Evolutionary conservation across 208 protist genomes (phyloP), one percentile per base, ranked within the genome.

Genomic region (Leishmania guyanensis): DNA sequence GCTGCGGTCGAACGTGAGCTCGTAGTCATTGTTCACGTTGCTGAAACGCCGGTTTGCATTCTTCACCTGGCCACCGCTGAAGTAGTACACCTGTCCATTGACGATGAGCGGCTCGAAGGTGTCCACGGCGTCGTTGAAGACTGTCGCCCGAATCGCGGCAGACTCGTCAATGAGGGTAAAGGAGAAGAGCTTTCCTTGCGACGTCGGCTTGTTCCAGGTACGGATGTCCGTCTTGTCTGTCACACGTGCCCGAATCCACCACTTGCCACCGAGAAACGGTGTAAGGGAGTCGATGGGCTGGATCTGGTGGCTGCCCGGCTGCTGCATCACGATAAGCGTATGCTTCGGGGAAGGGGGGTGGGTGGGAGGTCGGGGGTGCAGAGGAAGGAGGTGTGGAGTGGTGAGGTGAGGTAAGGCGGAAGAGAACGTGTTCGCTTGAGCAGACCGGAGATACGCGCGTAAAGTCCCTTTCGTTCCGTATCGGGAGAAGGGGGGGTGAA

Each of bases 11-110:
- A 98, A 96, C 14, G 93, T 95, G 39, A 98, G 86, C 88, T 98
- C 96, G 85, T 98, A 98, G 84, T 98, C 95, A 81, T 97, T 97
- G 86, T 96, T 97, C 36, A 98, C 94, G 79, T 97, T 97, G 81
- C 93, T 97, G 78, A 97, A 98, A 65, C 89, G 88, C 20, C 92
- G 91, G 81, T 98, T 97, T 29, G 96, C 96, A 85, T 95, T 97
- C 88, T 98, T 98, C 36, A 98, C 93, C 84, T 96, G 92, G 29
- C 92, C 94, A n/a, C 94, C 92, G 70, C 91, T 94, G 84, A 98
- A 96, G 90, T 95, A 97, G 86, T 96, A 98, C 66, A 98, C 94
- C 82, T 97, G 88, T 26, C 93, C 94, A 74, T 96, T 94, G 39
- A 93, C 92, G 54, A 98, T 73, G 20, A 97, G 88, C 39, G 95